phyloP scores from a whole-genome alignment of 768 basidiomycete species.

The Albatrellus ellisii region DNA sequence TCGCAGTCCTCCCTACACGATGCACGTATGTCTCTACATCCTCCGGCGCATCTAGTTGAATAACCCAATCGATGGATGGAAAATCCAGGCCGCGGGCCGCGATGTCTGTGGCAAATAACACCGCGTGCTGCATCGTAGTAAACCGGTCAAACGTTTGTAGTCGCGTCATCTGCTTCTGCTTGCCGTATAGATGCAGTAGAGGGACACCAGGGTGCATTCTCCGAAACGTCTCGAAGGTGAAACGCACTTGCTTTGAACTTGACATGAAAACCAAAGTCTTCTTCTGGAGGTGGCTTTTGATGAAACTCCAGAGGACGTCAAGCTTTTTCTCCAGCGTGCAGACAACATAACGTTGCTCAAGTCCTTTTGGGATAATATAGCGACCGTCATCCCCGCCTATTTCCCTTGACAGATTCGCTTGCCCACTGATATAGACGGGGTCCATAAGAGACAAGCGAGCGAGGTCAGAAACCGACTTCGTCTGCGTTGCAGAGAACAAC shows the following conservation, averaged over 20 bases:
- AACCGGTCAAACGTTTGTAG: conserved; percentile 77
- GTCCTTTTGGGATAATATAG: conserved; percentile 51
- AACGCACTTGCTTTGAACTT: conserved; percentile 93
- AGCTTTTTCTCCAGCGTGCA: conserved; percentile 81
- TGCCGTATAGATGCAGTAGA: conserved; percentile 89
- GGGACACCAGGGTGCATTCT: conserved; percentile 91
- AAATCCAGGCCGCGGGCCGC: conserved; percentile 96
- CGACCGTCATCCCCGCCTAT: conserved; percentile 27
- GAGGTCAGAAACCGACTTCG: conserved; percentile 75
- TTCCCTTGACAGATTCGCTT: conserved; percentile 19
- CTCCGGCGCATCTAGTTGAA: conserved; percentile 93
- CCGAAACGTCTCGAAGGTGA: conserved; percentile 91
- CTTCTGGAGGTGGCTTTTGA: conserved; percentile 83
- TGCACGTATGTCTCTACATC: conserved; percentile 98
- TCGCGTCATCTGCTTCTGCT: conserved; percentile 89
- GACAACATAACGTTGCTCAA: conserved; percentile 84
- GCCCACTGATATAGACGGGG: conserved; percentile 61
- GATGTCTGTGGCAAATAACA: conserved; percentile 92
- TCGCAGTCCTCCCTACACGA: conserved; percentile 88
- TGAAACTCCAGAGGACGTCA: conserved; percentile 86
- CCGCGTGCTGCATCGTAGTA: conserved; percentile 65
- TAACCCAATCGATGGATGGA: conserved; percentile 91
- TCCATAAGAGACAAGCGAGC: conserved; percentile 82
- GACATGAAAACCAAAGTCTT: conserved; percentile 94
- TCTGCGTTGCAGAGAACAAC: conserved; percentile 95